Conservation (phyloP, 139 green algal species). For the Yamagishiella unicocca region DNA sequence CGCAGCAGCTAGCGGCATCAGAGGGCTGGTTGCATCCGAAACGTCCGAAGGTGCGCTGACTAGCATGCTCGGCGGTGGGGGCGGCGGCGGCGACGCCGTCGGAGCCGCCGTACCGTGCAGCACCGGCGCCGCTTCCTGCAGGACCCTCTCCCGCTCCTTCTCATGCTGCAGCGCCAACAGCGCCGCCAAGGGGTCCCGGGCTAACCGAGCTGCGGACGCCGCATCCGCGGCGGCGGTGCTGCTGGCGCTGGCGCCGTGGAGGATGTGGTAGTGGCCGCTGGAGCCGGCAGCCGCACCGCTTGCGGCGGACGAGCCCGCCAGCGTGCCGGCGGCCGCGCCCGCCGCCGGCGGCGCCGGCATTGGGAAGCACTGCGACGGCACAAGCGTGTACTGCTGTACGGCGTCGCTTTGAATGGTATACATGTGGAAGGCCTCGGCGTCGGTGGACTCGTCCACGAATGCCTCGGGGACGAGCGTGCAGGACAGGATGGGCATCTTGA, state of each 20-base stretch:
- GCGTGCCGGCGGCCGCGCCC: background rate
- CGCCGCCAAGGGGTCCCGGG: constrained; percentile 14
- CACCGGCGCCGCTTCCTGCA: background rate
- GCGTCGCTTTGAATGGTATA: constrained; percentile 77
- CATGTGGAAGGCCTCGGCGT: constrained; percentile 44
- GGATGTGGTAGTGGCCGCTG: background rate
- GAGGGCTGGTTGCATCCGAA: constrained; percentile 36
- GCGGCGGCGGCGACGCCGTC: background rate
- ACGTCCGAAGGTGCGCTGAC: background rate
- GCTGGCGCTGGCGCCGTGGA: background rate
- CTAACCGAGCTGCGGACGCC: background rate
- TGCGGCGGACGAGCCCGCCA: background rate
- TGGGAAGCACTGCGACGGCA: constrained; percentile 69
- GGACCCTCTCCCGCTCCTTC: background rate
- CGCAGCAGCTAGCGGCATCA: background rate
- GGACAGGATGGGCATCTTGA: constrained; percentile 86
- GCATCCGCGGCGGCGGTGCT: background rate
- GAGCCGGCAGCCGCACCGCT: background rate
- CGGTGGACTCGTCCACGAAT: constrained; percentile 18
- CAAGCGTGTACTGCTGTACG: constrained; percentile 91
- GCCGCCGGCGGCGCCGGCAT: background rate
- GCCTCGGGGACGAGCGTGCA: constrained; percentile 63
- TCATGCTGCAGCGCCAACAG: constrained; percentile 59
- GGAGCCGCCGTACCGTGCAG: no score
- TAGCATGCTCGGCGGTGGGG: background rate